These are phyloP conservation scores for Apostasia shenzhenica DNA, from an alignment of 106 monocot genomes.

Conservation along the genomic window DNA sequence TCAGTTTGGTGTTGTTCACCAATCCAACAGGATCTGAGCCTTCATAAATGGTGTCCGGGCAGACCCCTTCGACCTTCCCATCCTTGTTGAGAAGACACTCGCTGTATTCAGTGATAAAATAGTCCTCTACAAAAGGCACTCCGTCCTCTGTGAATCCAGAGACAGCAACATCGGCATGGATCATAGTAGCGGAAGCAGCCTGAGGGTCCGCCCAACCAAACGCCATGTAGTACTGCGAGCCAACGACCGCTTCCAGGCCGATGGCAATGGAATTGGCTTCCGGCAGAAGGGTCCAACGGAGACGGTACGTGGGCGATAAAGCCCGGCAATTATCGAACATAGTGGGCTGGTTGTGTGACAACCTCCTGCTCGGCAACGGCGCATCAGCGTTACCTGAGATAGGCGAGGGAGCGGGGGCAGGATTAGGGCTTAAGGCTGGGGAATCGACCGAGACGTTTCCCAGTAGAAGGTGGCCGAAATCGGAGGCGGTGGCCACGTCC, in stretches of 20 bases:
- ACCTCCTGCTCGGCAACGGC: neutral
- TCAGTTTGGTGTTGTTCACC: constrained; percentile 64
- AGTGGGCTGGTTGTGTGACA: constrained; percentile 28
- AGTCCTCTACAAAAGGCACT: constrained; percentile 80
- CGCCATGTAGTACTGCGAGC: constrained; percentile 81
- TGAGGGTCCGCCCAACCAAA: constrained; percentile 80
- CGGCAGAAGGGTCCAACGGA: constrained; percentile 60
- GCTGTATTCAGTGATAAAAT: constrained; percentile 66
- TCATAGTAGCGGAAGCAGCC: constrained; percentile 43
- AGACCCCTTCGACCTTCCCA: constrained; percentile 67
- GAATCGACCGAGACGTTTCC: neutral
- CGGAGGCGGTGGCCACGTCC: constrained; percentile 63
- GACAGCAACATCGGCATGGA: constrained; percentile 54
- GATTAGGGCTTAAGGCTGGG: constrained; percentile 12
- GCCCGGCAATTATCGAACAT: constrained; percentile 75
- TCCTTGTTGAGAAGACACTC: constrained; percentile 75
- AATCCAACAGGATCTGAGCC: constrained; percentile 44
- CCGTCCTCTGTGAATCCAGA: constrained; percentile 79
- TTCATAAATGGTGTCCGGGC: constrained; percentile 81
- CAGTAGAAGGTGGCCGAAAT: constrained; percentile 60
- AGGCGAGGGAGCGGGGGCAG: constrained; percentile 12
- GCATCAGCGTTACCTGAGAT: neutral
- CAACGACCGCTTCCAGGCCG: constrained; percentile 67
- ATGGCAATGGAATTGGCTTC: constrained; percentile 43
- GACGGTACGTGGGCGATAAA: constrained; percentile 44